A percentile compares a stretch with the other conserved stretches of the same genome.
phyloP scores from a whole-genome alignment of 2,329 filamentous ascomycete species.

The Cryphonectria parasitica region DNA sequence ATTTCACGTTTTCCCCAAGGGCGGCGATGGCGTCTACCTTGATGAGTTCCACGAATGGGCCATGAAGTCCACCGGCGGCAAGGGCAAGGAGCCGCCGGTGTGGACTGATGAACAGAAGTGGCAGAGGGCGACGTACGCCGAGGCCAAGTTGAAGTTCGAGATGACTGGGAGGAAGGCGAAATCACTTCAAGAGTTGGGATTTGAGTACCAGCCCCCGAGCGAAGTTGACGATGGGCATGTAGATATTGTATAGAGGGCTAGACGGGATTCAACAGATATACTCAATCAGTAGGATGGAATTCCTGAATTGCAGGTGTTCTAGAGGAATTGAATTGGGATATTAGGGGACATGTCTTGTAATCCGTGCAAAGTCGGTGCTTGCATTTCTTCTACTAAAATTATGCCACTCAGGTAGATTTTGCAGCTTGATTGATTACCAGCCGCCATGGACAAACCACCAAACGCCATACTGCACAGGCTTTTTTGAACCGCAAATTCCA shows the following conservation, averaged over 20 bases:
- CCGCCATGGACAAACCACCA: neutral
- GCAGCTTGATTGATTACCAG: neutral
- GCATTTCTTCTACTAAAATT: neutral
- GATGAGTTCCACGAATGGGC: constrained; percentile 70
- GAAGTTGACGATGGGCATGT: constrained; percentile 25
- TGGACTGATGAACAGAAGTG: constrained; percentile 76
- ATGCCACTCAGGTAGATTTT: neutral
- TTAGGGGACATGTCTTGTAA: neutral
- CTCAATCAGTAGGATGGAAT: neutral
- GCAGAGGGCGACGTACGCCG: constrained; percentile 68
- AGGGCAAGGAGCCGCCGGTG: constrained; percentile 68
- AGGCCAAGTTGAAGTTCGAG: constrained; percentile 75
- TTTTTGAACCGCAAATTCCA: neutral
- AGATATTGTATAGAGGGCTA: constrained; percentile 26
- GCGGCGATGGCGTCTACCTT: constrained; percentile 70
- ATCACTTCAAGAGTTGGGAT: constrained; percentile 73
- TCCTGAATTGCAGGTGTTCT: neutral
- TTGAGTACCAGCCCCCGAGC: constrained; percentile 51
- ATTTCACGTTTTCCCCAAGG: constrained; percentile 55
- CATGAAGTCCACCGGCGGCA: constrained; percentile 47
- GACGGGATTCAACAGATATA: neutral
- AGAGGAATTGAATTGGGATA: neutral
- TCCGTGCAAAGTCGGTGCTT: neutral
- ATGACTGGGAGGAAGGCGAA: constrained; percentile 65
- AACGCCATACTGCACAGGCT: neutral